Evolutionary conservation across 441 rosid genomes (phyloP).

Genomic region (Erodium texanum): DNA sequence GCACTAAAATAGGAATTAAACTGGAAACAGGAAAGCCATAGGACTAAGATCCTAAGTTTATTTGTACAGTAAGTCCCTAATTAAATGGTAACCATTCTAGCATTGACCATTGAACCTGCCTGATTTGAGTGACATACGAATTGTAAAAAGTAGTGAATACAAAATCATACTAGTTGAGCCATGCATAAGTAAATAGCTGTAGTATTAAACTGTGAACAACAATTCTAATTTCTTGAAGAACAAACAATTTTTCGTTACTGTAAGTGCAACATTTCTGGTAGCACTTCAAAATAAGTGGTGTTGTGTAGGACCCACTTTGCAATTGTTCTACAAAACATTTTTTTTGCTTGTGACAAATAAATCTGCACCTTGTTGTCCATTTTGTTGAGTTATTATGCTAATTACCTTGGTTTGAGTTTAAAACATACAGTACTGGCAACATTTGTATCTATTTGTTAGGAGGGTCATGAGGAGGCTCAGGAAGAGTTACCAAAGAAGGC

Average conservation of each 20-base stretch:
- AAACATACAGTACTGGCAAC: neutral
- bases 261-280: neutral
- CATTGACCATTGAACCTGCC: neutral
- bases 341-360: neutral
- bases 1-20: no score
- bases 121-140: neutral
- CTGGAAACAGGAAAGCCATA: no score
- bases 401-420: conserved; percentile 3
- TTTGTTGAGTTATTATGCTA: neutral
- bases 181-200: neutral
- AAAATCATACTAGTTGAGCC: neutral
- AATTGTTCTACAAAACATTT: conserved; percentile 1
- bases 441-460: conserved; percentile 35
- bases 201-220: neutral
- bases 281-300: neutral
- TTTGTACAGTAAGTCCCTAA: neutral
- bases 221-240: neutral
- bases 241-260: neutral
- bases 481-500: conserved; percentile 89
- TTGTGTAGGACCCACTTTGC: neutral
- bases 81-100: neutral
- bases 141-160: neutral
- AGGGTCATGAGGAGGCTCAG: conserved; percentile 77
- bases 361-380: neutral
- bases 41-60: neutral